phyloP scores from a whole-genome alignment of 805 yeast species.

The Tetrapisispora namnaoensis region DNA sequence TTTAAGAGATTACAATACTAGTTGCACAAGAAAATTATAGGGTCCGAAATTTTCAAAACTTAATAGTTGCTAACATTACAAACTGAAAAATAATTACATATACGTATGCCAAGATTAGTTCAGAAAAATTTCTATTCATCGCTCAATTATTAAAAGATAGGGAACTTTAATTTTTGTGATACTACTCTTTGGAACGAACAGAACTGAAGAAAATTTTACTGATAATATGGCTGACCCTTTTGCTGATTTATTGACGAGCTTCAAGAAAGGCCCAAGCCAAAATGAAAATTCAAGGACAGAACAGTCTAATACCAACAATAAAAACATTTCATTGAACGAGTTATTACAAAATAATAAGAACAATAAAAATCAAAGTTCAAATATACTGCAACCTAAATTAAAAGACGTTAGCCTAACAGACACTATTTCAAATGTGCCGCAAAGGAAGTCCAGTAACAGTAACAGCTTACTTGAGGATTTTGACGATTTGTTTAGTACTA shows the following conservation, averaged over 20 bases:
- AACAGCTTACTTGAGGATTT: constrained; percentile 12
- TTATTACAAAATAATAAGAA: not conserved
- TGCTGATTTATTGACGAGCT: constrained; percentile 34
- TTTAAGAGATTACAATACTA: no score
- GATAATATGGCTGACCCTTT: constrained; percentile 31
- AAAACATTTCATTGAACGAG: not conserved
- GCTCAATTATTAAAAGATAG: no score
- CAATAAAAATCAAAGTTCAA: no score
- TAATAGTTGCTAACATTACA: no score
- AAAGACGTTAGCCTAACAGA: not conserved
- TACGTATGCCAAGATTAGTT: not conserved
- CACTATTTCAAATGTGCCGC: not conserved
- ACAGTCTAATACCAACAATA: not conserved
- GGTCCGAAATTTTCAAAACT: not conserved
- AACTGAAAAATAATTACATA: not conserved
- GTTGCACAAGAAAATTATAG: not conserved
- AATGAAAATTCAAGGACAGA: not conserved
- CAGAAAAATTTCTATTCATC: not conserved
- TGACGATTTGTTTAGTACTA: constrained; percentile 14
- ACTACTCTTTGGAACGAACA: no score
- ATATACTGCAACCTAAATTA: not conserved
- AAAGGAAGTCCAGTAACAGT: not conserved
- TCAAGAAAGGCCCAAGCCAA: constrained; percentile 7
- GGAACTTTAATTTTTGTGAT: no score
- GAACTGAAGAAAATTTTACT: no score